Conservation (phyloP, 345 rosid species). For the Acer campestre region DNA sequence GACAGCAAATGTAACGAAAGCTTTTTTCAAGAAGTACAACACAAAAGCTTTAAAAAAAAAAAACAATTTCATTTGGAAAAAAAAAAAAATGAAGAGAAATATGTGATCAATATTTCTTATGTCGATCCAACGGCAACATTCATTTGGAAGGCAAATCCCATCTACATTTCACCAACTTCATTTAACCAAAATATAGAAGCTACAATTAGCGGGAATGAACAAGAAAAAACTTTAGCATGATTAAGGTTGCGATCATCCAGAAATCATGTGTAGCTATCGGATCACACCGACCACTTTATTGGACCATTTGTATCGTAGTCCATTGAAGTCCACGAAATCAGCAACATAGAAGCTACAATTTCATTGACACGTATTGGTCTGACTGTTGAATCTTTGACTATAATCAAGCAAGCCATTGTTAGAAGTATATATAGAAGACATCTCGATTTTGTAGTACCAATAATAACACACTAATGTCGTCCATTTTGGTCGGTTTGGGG, state of each 20-base stretch:
- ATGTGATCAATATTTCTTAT: background rate
- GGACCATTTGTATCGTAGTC: background rate
- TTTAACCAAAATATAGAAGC: background rate
- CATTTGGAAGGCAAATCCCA: background rate
- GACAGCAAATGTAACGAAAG: background rate
- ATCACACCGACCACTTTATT: constrained; percentile 9
- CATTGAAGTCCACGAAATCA: background rate
- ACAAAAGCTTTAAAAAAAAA: too few species aligned
- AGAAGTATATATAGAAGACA: background rate
- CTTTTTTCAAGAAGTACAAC: background rate
- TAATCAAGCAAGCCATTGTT: background rate
- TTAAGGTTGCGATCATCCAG: background rate
- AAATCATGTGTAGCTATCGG: background rate
- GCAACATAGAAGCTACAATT: background rate
- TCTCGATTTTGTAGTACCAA: background rate
- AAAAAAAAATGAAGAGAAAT: background rate
- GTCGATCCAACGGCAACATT: background rate
- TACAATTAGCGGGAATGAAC: too few species aligned
- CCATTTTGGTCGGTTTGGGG: background rate
- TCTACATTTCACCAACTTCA: background rate
- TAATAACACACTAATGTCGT: background rate
- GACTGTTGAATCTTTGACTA: background rate
- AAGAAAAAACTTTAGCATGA: background rate
- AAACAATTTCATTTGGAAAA: background rate
- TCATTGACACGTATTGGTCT: background rate